These are phyloP conservation scores for Fusarium odoratissimum DNA, from an alignment of 2,329 filamentous ascomycete genomes.

Conservation along the genomic window DNA sequence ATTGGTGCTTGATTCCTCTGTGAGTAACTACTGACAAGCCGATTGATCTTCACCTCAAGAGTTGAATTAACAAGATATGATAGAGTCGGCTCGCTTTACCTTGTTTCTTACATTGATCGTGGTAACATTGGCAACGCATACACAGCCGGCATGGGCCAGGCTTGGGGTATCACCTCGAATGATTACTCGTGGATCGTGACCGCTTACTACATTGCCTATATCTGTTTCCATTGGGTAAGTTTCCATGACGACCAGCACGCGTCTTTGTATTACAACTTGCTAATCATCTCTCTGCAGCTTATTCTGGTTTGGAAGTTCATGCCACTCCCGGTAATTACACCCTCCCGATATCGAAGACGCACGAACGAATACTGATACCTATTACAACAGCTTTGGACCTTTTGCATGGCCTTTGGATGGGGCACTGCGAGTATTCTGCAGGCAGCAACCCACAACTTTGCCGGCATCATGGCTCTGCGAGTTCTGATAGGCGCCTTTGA, in stretches of 20 bases:
- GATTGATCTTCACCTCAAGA: too few relatives aligned
- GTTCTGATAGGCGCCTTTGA: slow-evolving; percentile 55
- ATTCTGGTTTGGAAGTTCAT: background rate
- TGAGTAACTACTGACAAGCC: background rate
- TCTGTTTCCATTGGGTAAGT: background rate
- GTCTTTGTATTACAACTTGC: too few relatives aligned
- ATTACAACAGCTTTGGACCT: background rate
- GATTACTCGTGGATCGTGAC: background rate
- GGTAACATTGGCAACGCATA: background rate
- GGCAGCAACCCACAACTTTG: background rate
- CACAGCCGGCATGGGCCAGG: background rate
- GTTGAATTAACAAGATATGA: too few relatives aligned
- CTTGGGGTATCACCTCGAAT: background rate
- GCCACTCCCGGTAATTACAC: background rate
- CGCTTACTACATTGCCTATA: background rate
- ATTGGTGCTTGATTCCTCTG: background rate
- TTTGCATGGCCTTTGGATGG: background rate
- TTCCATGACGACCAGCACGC: too few relatives aligned
- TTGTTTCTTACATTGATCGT: background rate
- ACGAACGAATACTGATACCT: background rate
- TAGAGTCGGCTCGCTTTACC: background rate
- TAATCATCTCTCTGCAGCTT: background rate
- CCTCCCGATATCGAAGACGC: background rate
- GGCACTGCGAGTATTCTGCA: background rate
- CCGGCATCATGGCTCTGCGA: slow-evolving; percentile 1